A percentile compares a stretch with the other conserved stretches of the same genome.
These are phyloP conservation scores for Spathaspora gorwiae DNA, from an alignment of 805 yeast species.

Conservation along the genomic window DNA sequence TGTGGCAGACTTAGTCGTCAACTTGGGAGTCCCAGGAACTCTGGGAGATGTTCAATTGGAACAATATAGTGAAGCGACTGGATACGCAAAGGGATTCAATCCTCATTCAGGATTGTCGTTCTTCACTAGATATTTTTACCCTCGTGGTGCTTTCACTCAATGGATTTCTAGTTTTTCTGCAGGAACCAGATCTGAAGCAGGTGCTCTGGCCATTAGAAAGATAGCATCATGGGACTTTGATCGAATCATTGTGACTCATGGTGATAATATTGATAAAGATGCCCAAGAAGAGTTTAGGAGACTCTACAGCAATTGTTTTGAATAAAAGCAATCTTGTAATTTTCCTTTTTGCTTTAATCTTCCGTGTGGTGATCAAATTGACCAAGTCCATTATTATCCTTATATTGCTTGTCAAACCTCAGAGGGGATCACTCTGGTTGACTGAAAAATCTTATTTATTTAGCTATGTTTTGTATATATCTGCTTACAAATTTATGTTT, in stretches of 20 bases:
- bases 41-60: constrained; percentile 14
- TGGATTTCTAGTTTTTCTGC: neutral
- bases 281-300: constrained; percentile 15
- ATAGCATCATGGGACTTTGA: constrained; percentile 38
- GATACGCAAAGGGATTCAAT: constrained; percentile 33
- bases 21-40: constrained; percentile 32
- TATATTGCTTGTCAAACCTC: too few species aligned
- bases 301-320: neutral
- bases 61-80: constrained; percentile 34
- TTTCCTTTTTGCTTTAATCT: too few species aligned
- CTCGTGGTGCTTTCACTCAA: constrained; percentile 31
- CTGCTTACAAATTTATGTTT: too few species aligned
- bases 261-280: constrained; percentile 43
- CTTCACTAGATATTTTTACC: constrained; percentile 30
- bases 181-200: neutral
- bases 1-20: constrained; percentile 54
- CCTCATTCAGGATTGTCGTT: constrained; percentile 40
- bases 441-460: too few species aligned
- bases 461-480: too few species aligned
- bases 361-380: too few species aligned
- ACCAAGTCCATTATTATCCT: too few species aligned
- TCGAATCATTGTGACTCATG: constrained; percentile 49
- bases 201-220: neutral
- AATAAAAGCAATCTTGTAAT: too few species aligned
- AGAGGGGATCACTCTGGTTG: too few species aligned